Conservation (phyloP, 1,284 basidiomycete species). For the Ustilago nuda region DNA sequence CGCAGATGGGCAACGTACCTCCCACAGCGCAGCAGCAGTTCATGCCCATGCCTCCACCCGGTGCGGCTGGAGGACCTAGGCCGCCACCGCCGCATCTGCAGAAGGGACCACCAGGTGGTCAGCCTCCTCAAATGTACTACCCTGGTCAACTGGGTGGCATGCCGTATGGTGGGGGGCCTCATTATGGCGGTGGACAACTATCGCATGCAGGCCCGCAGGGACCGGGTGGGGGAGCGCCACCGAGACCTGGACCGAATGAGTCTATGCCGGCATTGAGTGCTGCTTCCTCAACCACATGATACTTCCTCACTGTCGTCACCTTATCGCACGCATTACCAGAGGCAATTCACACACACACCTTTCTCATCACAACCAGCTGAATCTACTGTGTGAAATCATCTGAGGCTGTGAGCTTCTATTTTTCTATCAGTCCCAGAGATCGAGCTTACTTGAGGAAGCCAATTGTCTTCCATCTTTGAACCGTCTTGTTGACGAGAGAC, state of each 20-base stretch:
- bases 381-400: background rate
- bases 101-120: constrained; percentile 25
- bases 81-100: constrained; percentile 48
- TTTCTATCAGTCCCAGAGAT: background rate
- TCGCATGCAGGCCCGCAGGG: constrained; percentile 20
- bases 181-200: constrained; percentile 28
- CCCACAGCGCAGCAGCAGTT: constrained; percentile 39
- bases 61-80: constrained; percentile 36
- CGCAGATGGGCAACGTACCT: constrained; percentile 57
- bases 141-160: constrained; percentile 26
- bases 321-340: background rate
- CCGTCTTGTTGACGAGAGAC: constrained; percentile 30
- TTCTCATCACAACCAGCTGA: background rate
- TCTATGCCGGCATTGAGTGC: constrained; percentile 35
- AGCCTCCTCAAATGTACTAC: constrained; percentile 42
- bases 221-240: constrained; percentile 15
- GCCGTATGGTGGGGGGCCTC: constrained; percentile 26
- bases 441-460: constrained; percentile 27
- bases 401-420: background rate
- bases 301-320: background rate
- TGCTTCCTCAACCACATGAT: constrained; percentile 37
- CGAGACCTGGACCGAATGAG: constrained; percentile 14
- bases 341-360: background rate
- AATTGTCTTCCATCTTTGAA: constrained; percentile 29
- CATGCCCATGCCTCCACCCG: constrained; percentile 50